Conservation (phyloP, 2,329 filamentous ascomycete species). For the Gaeumannomyces tritici region DNA sequence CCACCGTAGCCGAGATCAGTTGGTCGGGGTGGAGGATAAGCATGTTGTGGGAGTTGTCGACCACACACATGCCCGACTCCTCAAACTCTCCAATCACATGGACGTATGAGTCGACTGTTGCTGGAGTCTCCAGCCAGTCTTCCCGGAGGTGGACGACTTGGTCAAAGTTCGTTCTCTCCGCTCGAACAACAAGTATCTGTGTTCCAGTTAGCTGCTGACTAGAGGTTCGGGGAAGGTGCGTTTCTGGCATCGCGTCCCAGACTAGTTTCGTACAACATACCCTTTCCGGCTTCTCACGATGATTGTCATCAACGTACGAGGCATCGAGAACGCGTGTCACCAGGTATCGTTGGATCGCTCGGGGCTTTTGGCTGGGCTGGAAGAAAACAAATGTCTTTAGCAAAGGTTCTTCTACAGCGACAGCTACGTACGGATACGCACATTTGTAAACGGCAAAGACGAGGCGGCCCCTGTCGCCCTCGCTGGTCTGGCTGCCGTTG, state of each 20-base stretch:
- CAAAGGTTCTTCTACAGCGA: conserved; percentile 22
- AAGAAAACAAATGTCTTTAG: conserved; percentile 51
- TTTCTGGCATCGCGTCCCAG: background rate
- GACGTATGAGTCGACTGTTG: conserved; percentile 58
- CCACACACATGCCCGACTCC: conserved; percentile 59
- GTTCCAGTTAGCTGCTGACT: background rate
- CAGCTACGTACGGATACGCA: conserved; percentile 36
- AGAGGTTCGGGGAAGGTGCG: background rate
- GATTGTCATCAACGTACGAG: conserved; percentile 55
- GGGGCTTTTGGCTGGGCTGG: conserved; percentile 57
- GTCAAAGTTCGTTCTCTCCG: conserved; percentile 58
- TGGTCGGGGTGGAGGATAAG: conserved; percentile 92
- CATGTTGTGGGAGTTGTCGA: conserved; percentile 76
- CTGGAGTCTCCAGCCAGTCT: conserved; percentile 78
- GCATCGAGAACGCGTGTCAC: conserved; percentile 65
- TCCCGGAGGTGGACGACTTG: conserved; percentile 70
- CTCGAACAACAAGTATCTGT: conserved; percentile 75
- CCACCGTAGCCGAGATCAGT: conserved; percentile 85
- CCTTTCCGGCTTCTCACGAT: conserved; percentile 58
- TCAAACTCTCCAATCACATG: conserved; percentile 79
- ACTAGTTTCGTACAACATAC: conserved; percentile 31
- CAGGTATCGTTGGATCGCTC: conserved; percentile 79
- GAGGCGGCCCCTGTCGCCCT: conserved; percentile 3
- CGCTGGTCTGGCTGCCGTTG: conserved; percentile 7
- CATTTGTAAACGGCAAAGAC: conserved; percentile 27